A percentile compares a stretch with the other conserved stretches of the same genome.
Conservation (phyloP, 2,329 filamentous ascomycete genomes). For the Trichoderma koningiopsis region DNA sequence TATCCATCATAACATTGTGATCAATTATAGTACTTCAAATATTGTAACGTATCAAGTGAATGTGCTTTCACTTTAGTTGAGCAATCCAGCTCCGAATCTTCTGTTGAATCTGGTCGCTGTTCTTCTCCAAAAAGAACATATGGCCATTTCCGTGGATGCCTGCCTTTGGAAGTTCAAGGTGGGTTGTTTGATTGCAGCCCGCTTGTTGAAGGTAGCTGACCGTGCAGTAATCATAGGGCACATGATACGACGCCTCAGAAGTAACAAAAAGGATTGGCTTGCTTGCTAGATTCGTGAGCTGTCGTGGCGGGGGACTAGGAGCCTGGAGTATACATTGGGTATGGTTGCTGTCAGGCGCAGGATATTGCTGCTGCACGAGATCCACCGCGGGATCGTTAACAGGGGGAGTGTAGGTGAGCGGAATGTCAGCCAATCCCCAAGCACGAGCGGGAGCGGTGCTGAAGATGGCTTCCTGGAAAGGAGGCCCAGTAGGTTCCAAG, state of each 20-base stretch:
- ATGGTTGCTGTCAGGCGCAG: slow-evolving; percentile 30
- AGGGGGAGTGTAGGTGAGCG: slow-evolving; percentile 50
- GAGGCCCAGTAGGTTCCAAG: slow-evolving; percentile 51
- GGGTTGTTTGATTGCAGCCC: slow-evolving; percentile 39
- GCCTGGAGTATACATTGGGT: slow-evolving; percentile 42
- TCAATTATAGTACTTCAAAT: not conserved
- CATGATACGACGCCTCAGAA: slow-evolving; percentile 48
- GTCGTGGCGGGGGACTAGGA: slow-evolving; percentile 25
- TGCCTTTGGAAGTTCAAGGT: slow-evolving; percentile 41
- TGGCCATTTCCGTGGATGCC: slow-evolving; percentile 51
- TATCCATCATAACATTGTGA: not conserved
- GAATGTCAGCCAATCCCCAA: slow-evolving; percentile 53
- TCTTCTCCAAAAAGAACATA: slow-evolving; percentile 53
- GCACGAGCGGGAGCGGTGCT: slow-evolving; percentile 38
- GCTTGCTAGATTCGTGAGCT: slow-evolving; percentile 26
- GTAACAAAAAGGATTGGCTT: slow-evolving; percentile 36
- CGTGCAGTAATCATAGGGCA: slow-evolving; percentile 49
- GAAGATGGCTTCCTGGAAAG: slow-evolving; percentile 47
- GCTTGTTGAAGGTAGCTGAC: slow-evolving; percentile 48
- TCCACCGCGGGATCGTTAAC: slow-evolving; percentile 41
- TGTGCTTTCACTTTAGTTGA: not conserved
- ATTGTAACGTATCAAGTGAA: not conserved
- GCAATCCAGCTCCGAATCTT: slow-evolving; percentile 33
- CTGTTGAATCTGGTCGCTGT: slow-evolving; percentile 44
- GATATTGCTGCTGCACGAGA: slow-evolving; percentile 37